A percentile compares a stretch with the other conserved stretches of the same genome.
These are phyloP conservation scores for Dactylellina haptotyla DNA, from an alignment of 2,329 filamentous ascomycete species.

Conservation along the genomic window DNA sequence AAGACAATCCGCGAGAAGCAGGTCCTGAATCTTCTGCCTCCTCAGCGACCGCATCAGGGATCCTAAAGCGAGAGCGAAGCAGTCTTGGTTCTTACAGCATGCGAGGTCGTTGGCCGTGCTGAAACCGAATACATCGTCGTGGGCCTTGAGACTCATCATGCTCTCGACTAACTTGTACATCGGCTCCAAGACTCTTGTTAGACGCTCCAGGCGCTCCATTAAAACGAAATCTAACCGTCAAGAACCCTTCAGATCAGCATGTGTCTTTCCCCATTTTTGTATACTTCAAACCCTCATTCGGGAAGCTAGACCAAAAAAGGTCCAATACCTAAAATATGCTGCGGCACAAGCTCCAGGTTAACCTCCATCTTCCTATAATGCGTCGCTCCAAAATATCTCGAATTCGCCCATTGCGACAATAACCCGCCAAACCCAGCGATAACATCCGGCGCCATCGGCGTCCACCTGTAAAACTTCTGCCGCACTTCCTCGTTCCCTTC, in stretches of 20 bases:
- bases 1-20: background rate
- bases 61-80: constrained; percentile 8
- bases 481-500: background rate
- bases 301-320: background rate
- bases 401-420: background rate
- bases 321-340: constrained; percentile 13
- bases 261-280: background rate
- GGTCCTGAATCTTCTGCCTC: background rate
- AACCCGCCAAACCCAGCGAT: background rate
- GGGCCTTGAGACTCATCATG: background rate
- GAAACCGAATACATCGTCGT: background rate
- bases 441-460: too few relatives aligned
- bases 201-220: background rate
- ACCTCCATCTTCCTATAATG: background rate
- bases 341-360: constrained; percentile 4
- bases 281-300: background rate
- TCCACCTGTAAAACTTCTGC: background rate
- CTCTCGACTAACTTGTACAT: background rate
- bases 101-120: too few relatives aligned
- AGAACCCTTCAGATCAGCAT: background rate
- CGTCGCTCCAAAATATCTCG: background rate
- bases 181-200: background rate
- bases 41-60: constrained; percentile 7
- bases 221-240: background rate
- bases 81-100: background rate